Base-by-base conservation (phyloP, 1,284 basidiomycete genomes). In the Trichosporon asahii region DNA sequence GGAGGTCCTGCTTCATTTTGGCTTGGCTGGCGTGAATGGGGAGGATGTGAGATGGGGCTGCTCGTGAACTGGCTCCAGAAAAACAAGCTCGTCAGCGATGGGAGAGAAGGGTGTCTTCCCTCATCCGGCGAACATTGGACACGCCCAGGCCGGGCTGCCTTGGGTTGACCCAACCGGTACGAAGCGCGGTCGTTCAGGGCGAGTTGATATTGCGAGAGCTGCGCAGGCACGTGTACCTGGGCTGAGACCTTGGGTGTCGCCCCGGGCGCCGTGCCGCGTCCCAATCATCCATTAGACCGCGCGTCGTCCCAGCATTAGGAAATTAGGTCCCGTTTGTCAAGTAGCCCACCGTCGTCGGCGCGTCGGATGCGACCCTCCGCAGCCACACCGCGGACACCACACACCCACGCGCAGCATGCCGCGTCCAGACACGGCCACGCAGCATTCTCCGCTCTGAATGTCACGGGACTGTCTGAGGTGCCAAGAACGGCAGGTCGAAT, bases 1-100 rank as follows among this genome's bases (percentile, higher is more conserved):
- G 78, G 0, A 82, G 72, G 69, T 81, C 80, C 53, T 77, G 77
- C 55, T 66, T 67, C 29, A 35, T 65, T 33, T 33, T 33, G 31
- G 31, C 55, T 65, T 69, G 55, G 31, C 21, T 33, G 9, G 35
- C 11, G 35, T 37, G 40, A 23, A 57, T 44, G 46, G 7, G 21
- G 2, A 21, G 23, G 53, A 4, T 4, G 53, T 23, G 53, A 27
- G 53, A 14, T 37, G 53, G 5, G 23, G 14, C 15, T 40, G 37
- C 37, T 40, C 6, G 6, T 12, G 9, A 14, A 40, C 37, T 14
- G 15, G 18, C 2, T 33, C 11, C 4, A 33, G 31, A 44, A 44
- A 44, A 18, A 44, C 40, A n/a, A n/a, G 18, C 15, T n/a, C 11
- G 37, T 4, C 37, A n/a, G n/a, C n/a, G n/a, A n/a, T n/a, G n/a